Base-by-base conservation (phyloP, 768 basidiomycete species). In the Daedaleopsis nitida region DNA sequence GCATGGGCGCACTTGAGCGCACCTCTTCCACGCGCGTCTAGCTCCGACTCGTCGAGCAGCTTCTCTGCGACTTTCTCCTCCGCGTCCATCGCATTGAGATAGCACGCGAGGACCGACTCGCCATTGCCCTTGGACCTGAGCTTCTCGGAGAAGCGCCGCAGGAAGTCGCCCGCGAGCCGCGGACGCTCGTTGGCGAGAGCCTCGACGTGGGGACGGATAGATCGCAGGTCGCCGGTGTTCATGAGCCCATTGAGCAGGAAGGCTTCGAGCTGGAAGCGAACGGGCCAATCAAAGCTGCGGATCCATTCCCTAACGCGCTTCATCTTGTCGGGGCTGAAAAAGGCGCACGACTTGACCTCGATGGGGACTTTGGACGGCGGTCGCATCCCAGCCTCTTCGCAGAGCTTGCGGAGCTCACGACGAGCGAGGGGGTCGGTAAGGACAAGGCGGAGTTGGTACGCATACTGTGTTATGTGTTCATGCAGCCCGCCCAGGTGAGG, bases 261-360 rank as follows among this genome's bases (percentile, higher is more conserved):
- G 0, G 84, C 82, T 69, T 91, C 91, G 23, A 92, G 75, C 71
- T 94, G 92, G 69, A 92, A 94, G 1, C 86, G 87, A 34, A 91
- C 78, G 3, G 76, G 72, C 89, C 89, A 92, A 12, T 82, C 77
- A 50, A 87, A 78, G 4, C 67, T 70, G 32, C 69, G 70, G 45
- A 89, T 66, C 73, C 78, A 78, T 16, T 66, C 69, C 14, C 76
- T 73, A 7, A 89, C 68, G 10, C 70, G 72, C 57, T 79, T 72
- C 8, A 92, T 77, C 5, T 74, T 73, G 60, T 74, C 81, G 11
- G 67, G 65, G 0, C 75, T 65, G 68, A 89, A 93, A 62, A 90
- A 86, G 0, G 71, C 75, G 51, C 73, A 77, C 5, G 75, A 65
- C 7, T 69, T 68, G 3, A 86, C 84, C 11, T 86, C 82, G 54